Conservation (phyloP, 2,329 filamentous ascomycete species). For the Diplodia mutila region DNA sequence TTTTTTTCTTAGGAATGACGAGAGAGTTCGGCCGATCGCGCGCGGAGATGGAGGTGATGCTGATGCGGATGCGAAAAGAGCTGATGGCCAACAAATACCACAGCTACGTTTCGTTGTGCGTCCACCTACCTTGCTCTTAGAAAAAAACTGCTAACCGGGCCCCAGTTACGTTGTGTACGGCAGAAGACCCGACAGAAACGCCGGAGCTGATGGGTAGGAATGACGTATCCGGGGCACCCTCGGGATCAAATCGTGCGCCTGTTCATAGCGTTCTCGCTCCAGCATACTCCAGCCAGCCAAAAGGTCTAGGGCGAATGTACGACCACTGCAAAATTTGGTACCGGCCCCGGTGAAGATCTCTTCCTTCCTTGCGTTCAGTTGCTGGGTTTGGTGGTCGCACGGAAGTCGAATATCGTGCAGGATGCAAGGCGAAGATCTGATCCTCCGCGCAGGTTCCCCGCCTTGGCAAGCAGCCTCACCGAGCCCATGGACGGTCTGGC, state of each 20-base stretch:
- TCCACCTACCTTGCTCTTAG: too few species aligned
- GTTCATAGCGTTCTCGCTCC: background rate
- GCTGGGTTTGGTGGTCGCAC: too few species aligned
- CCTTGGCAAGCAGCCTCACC: background rate
- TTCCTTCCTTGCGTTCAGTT: too few species aligned
- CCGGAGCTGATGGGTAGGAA: background rate
- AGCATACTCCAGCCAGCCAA: background rate
- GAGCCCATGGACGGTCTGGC: background rate
- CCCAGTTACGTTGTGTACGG: constrained; percentile 3
- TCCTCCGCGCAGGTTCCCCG: background rate
- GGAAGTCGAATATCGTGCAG: too few species aligned
- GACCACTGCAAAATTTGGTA: too few species aligned
- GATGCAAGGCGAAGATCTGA: background rate
- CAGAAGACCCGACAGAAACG: background rate
- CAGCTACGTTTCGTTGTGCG: constrained; percentile 20
- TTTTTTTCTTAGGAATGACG: background rate
- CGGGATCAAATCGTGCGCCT: background rate
- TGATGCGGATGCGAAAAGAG: constrained; percentile 22
- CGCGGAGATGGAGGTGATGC: constrained; percentile 19
- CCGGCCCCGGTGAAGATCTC: background rate
- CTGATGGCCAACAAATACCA: constrained; percentile 23
- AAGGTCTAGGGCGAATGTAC: background rate
- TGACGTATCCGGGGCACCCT: too few species aligned
- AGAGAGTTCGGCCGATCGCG: constrained; percentile 19
- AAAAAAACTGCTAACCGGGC: background rate